A percentile compares a stretch with the other conserved stretches of the same genome.
These are phyloP conservation scores for Ambrosia trifida DNA, from an alignment of 129 eudicot genomes.

Conservation along the genomic window DNA sequence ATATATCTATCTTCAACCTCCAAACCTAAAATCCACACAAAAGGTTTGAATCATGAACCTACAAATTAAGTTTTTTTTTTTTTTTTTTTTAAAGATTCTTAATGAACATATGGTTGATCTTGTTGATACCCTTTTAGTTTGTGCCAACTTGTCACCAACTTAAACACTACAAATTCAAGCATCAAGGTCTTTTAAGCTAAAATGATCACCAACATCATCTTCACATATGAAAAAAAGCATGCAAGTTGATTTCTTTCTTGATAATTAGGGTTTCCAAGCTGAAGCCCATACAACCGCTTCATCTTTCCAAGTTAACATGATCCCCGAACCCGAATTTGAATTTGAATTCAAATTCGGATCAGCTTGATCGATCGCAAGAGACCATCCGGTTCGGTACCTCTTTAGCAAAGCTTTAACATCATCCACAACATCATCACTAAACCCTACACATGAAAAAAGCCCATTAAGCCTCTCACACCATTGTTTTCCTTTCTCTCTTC, in stretches of 20 bases:
- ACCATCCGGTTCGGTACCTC: conserved; percentile 74
- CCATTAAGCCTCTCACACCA: conserved; percentile 69
- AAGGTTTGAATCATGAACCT: conserved; percentile 3
- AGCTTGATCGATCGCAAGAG: conserved; percentile 38
- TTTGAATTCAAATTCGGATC: conserved; percentile 20
- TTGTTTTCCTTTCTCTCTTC: conserved; percentile 66
- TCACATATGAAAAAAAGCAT: not conserved
- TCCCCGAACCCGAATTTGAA: conserved; percentile 34
- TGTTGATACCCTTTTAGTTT: conserved; percentile 6
- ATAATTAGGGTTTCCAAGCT: conserved; percentile 71
- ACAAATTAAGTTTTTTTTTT: conserved; percentile 7
- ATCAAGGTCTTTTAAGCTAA: not conserved
- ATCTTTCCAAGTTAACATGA: conserved; percentile 80
- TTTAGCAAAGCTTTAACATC: conserved; percentile 79
- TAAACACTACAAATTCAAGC: not conserved
- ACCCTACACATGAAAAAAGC: conserved; percentile 38
- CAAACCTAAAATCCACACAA: conserved; percentile 11
- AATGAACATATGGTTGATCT: not conserved
- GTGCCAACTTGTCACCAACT: not conserved
- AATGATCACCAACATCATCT: not conserved
- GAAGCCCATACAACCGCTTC: conserved; percentile 80
- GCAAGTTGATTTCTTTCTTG: not conserved
- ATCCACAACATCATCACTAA: conserved; percentile 71
- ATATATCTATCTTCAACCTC: conserved; percentile 31
- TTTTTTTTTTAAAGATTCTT: no score